Evolutionary conservation across 106 monocot species (phyloP).

Genomic region (Acorus calamus): DNA sequence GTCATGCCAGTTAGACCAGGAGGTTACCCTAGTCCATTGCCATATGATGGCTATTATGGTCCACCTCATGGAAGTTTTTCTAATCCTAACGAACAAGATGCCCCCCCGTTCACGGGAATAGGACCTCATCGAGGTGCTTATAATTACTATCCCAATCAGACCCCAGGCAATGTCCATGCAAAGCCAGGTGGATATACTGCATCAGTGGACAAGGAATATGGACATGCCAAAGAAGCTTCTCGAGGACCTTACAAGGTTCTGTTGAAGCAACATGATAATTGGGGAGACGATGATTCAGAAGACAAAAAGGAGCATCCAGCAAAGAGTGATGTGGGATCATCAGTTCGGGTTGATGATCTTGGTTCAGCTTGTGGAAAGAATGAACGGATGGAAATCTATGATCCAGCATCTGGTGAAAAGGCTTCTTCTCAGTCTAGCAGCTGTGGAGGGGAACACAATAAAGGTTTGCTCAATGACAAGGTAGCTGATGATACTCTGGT

Average conservation of each 20-base stretch:
- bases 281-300: conserved; percentile 9
- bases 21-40: conserved; percentile 35
- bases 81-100: conserved; percentile 19
- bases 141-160: conserved; percentile 22
- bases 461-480: not conserved
- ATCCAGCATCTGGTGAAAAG: not conserved
- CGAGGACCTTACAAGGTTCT: conserved; percentile 49
- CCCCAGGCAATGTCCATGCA: conserved; percentile 18
- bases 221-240: conserved; percentile 15
- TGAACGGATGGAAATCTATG: conserved; percentile 1
- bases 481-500: conserved; percentile 14
- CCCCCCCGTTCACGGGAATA: conserved; percentile 15
- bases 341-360: no score
- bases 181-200: conserved; percentile 19
- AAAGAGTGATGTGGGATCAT: not conserved
- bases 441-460: conserved; percentile 2
- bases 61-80: conserved; percentile 23
- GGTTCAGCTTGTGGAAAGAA: no score
- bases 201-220: conserved; percentile 11
- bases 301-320: conserved; percentile 15
- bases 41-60: conserved; percentile 61
- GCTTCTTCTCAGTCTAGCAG: not conserved
- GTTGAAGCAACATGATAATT: conserved; percentile 44
- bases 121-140: conserved; percentile 11
- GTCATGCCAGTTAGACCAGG: conserved; percentile 48